Conservation (phyloP, 257 asterid species). For the Perilla frutescens region DNA sequence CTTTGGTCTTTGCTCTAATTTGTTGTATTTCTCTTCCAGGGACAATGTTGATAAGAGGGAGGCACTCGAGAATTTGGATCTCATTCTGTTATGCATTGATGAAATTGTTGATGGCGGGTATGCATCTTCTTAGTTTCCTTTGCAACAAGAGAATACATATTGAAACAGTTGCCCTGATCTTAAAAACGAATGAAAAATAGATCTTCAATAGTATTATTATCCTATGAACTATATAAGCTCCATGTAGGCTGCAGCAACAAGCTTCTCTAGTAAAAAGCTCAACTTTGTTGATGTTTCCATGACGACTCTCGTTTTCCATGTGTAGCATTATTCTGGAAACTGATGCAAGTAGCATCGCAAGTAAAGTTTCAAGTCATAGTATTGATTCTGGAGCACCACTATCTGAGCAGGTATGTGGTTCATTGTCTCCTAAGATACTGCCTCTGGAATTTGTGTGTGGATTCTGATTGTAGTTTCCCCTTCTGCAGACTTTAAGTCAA, state of each 20-base stretch:
- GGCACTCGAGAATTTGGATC: constrained; percentile 82
- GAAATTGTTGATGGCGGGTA: constrained; percentile 94
- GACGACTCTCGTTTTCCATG: neutral
- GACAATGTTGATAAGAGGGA: constrained; percentile 76
- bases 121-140: constrained; percentile 18
- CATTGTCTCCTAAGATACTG: neutral
- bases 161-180: neutral
- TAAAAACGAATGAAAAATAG: neutral
- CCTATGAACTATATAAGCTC: neutral
- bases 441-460: neutral
- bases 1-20: constrained; percentile 22
- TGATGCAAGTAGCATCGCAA: constrained; percentile 54
- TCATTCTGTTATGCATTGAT: constrained; percentile 80
- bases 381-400: constrained; percentile 54
- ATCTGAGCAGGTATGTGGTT: constrained; percentile 56
- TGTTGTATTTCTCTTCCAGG: constrained; percentile 46
- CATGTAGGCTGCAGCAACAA: neutral
- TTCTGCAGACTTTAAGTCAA: constrained; percentile 72
- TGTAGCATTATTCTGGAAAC: constrained; percentile 55
- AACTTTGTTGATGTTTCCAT: neutral
- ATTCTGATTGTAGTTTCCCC: constrained; percentile 21
- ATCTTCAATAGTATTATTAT: neutral
- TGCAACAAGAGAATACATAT: neutral
- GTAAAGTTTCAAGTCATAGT: constrained; percentile 52
- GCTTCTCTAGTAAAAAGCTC: neutral